These are phyloP conservation scores for Isoetes engelmannii DNA, from an alignment of 83 land plant species.

Conservation along the genomic window DNA sequence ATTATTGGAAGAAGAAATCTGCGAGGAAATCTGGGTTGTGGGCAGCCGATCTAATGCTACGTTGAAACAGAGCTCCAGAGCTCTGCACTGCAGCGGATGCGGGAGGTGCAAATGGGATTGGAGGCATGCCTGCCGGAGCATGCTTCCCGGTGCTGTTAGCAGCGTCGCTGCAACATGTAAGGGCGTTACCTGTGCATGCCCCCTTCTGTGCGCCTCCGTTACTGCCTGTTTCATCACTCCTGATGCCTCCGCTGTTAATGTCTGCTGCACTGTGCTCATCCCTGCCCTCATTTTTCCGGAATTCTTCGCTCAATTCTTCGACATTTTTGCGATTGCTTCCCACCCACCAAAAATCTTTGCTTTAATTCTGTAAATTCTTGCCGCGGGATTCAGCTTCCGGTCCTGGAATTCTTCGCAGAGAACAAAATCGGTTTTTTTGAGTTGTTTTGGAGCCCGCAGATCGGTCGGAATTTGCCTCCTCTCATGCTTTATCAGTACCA, in stretches of 20 bases:
- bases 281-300: constrained; percentile 60
- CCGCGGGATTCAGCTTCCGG: too few relatives aligned
- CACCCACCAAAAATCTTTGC: too few relatives aligned
- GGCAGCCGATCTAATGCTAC: constrained; percentile 89
- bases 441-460: too few relatives aligned
- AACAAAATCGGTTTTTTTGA: too few relatives aligned
- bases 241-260: constrained; percentile 80
- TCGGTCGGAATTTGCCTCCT: too few relatives aligned
- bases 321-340: too few relatives aligned
- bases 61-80: constrained; percentile 91
- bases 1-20: constrained; percentile 9
- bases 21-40: constrained; percentile 22
- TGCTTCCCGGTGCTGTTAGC: constrained; percentile 49
- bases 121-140: constrained; percentile 70
- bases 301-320: too few relatives aligned
- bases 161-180: constrained; percentile 88
- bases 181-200: constrained; percentile 82
- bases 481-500: too few relatives aligned
- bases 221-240: constrained; percentile 65
- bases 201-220: constrained; percentile 67
- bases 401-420: too few relatives aligned
- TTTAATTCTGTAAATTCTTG: too few relatives aligned
- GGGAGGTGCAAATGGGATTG: constrained; percentile 67
- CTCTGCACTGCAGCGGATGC: constrained; percentile 84
- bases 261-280: constrained; percentile 73